Base-by-base conservation (phyloP, 306 rosid genomes). In the Sophora flavescens region DNA sequence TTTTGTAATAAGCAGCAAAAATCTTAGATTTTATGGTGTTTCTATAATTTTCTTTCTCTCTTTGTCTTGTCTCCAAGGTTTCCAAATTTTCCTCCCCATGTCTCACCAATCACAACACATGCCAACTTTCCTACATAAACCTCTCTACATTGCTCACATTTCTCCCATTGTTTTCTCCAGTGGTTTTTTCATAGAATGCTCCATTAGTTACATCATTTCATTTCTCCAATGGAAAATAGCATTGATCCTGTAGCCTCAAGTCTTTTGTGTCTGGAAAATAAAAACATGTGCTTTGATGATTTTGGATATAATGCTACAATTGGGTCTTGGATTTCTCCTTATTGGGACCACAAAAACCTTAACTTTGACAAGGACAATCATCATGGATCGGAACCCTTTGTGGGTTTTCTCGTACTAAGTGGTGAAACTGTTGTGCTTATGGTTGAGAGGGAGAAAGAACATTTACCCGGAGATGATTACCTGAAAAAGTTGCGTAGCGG, bases 401-500 rank as follows among this genome's bases (percentile, higher is more conserved):
- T 82, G 72, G 81, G 78, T 56, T 87, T 80, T 63, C 66, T 76
- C 2, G 53, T 80, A 32, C 88, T 61, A 70, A 85, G 82, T 75
- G 92, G 84, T 54, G 92, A 87, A 69, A 70, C 32, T 12, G 13
- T 89, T 70, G 63, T 68, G 42, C 59, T 50, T 70, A 73, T 91
- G 93, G 76, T 85, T 76, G 83, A 78, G 82, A 88, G 63, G 71
- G 97, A 91, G 86, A 80, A 53, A 8, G 87, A 86, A 16, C 84
- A 81, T 83, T 78, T 88, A 74, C 97, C 98, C 35, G 74, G 36
- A 16, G 76, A 32, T 61, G 96, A 89, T 89, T 93, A 91, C 72
- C 81, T 91, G 28, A 71, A 68, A 57, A 88, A 89, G 73, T 72
- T 93, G 70, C 88, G 85, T 50, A 64, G 83, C 71, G 90, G 93